phyloP scores from a whole-genome alignment of 495 filamentous ascomycete species.

The Aspergillus mulundensis region DNA sequence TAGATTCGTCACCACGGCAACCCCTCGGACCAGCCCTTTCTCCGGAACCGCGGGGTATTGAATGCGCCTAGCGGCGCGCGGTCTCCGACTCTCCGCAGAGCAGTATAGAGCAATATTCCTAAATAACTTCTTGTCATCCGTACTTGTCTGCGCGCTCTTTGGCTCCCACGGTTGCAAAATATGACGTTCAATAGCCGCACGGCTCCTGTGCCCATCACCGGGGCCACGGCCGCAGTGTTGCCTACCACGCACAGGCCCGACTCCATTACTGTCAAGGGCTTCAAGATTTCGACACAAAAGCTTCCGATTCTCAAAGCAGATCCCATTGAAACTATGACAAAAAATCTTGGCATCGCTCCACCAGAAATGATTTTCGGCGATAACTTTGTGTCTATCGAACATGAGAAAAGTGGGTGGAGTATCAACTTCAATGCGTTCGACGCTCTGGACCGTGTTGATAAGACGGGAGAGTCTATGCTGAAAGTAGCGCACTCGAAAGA shows the following conservation, averaged over 20 bases:
- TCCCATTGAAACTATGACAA: slow-evolving; percentile 82
- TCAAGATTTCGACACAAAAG: slow-evolving; percentile 73
- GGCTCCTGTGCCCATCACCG: background rate
- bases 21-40: slow-evolving; percentile 37
- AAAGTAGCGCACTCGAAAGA: slow-evolving; percentile 87
- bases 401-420: slow-evolving; percentile 64
- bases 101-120: background rate
- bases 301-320: slow-evolving; percentile 87
- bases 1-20: slow-evolving; percentile 36
- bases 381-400: slow-evolving; percentile 72
- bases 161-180: background rate
- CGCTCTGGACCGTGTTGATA: slow-evolving; percentile 86
- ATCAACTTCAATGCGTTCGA: slow-evolving; percentile 80
- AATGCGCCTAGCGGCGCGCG: background rate
- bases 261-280: slow-evolving; percentile 51
- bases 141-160: background rate
- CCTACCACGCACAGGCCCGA: slow-evolving; percentile 30
- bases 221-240: slow-evolving; percentile 21
- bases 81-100: background rate
- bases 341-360: slow-evolving; percentile 72
- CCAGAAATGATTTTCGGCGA: slow-evolving; percentile 99
- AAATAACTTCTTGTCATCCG: background rate
- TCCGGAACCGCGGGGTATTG: slow-evolving; percentile 39
- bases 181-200: slow-evolving; percentile 8
- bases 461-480: slow-evolving; percentile 84